Evolutionary conservation across 1,139 yeast genomes (phyloP), one percentile per base, ranked within the genome.

Genomic region (Candida tetrigidarum): DNA sequence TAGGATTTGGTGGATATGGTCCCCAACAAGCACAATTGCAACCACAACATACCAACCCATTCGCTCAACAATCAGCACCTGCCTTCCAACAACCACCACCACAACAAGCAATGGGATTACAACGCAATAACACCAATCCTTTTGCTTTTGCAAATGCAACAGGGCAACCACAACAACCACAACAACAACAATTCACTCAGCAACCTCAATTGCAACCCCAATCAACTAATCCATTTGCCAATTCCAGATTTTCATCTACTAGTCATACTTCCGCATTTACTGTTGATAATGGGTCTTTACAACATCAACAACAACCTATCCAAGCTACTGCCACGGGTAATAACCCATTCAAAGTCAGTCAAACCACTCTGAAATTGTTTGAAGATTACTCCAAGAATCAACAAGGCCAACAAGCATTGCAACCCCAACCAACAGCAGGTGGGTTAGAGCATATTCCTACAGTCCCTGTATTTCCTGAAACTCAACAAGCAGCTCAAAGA

Each of bases 391-490:
- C 57, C 11, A 26, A 44, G 7, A 54, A 41, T 39, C 50, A 51
- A 26, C 50, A 51, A 25, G 54, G 54, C 14, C 59, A 49, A 44
- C 42, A 45, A 26, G 23, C 5, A 18, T 49, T 79, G 42, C 65
- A 68, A 48, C 68, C 74, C 10, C 85, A 80, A 54, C 72, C 78
- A 3, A 83, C 89, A 2, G 85, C 87, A 16, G 90, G 89, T 4
- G 90, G 90, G 0, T 71, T 81, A 47, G 90, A 84, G 58, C 68
- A 69, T 44, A 54, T 83, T 33, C 84, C 84, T 3, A 83, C 89
- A 0, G 62, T 80, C 3, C 77, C 89, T 3, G 86, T 83, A 1
- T 84, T 84, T 55, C 88, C 88, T 0, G 80, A 81, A 51, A 83
- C 88, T 7, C 81, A 76, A 55, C 66, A 61, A 46, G 74, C 69